Percentiles rank a stretch among this genome's conserved stretches.
Conservation (phyloP, 148 eudicot genomes). For the Talinum fruticosum region DNA sequence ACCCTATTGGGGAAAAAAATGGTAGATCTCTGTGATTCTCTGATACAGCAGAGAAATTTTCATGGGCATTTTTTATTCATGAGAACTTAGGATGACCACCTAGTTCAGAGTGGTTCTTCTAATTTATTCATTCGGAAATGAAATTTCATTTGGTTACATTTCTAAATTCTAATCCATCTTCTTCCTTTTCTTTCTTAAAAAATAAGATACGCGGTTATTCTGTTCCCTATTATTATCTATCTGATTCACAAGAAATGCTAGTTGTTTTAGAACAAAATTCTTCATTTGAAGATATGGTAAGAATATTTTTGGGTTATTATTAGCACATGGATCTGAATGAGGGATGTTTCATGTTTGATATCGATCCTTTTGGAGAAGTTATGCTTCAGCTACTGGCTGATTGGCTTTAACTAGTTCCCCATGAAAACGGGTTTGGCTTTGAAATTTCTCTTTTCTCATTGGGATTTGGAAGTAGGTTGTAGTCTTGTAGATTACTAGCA, state of each 20-base stretch:
- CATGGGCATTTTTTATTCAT: constrained; percentile 15
- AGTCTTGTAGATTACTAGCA: background rate
- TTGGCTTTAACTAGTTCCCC: background rate
- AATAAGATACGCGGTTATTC: background rate
- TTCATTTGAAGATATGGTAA: background rate
- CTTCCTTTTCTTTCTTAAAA: background rate
- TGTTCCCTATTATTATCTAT: background rate
- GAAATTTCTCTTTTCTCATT: background rate
- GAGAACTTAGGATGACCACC: constrained; percentile 2
- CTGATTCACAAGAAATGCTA: background rate
- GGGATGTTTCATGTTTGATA: background rate
- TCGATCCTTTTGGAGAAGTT: background rate
- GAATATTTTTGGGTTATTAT: background rate
- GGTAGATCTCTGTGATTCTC: constrained; percentile 22
- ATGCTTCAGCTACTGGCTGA: background rate
- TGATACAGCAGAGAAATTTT: background rate
- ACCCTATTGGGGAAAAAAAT: constrained; percentile 17
- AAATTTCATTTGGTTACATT: background rate
- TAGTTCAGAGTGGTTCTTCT: background rate
- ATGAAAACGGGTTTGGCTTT: background rate
- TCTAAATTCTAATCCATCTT: background rate
- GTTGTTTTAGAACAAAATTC: background rate
- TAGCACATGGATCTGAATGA: background rate
- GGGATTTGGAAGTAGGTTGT: background rate
- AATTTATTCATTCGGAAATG: background rate